These are phyloP conservation scores for Coffea canephora DNA, from an alignment of 257 asterid genomes.

Conservation along the genomic window DNA sequence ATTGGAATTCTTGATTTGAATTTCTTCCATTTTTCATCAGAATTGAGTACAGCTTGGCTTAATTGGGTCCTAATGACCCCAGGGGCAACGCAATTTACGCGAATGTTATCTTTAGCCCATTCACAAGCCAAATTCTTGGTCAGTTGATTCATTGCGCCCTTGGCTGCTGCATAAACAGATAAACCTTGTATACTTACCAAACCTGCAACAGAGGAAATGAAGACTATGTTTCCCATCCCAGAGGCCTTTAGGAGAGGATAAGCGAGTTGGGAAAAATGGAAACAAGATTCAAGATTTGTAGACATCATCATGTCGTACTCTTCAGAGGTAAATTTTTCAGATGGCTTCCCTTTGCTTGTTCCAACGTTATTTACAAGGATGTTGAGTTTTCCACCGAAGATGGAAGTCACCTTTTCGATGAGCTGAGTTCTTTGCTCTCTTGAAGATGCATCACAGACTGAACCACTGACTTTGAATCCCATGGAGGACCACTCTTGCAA, in stretches of 20 bases:
- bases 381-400: neutral
- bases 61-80: constrained; percentile 1
- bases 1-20: constrained; percentile 12
- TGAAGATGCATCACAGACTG: constrained; percentile 12
- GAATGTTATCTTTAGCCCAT: neutral
- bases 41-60: neutral
- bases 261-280: constrained; percentile 25
- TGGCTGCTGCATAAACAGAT: neutral
- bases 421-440: neutral
- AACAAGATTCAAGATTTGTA: constrained; percentile 23
- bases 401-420: neutral
- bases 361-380: constrained; percentile 19
- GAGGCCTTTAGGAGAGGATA: constrained; percentile 22
- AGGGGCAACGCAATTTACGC: constrained; percentile 6
- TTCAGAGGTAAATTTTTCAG: neutral
- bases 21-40: neutral
- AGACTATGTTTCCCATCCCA: constrained; percentile 18
- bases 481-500: constrained; percentile 7
- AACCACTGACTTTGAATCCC: constrained; percentile 16
- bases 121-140: constrained; percentile 19
- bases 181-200: neutral
- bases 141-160: constrained; percentile 8
- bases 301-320: neutral
- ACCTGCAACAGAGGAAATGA: constrained; percentile 24
- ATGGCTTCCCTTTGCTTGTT: neutral